These are phyloP conservation scores for Colletotrichum coccodes DNA, from an alignment of 2,329 filamentous ascomycete genomes.

Conservation along the genomic window DNA sequence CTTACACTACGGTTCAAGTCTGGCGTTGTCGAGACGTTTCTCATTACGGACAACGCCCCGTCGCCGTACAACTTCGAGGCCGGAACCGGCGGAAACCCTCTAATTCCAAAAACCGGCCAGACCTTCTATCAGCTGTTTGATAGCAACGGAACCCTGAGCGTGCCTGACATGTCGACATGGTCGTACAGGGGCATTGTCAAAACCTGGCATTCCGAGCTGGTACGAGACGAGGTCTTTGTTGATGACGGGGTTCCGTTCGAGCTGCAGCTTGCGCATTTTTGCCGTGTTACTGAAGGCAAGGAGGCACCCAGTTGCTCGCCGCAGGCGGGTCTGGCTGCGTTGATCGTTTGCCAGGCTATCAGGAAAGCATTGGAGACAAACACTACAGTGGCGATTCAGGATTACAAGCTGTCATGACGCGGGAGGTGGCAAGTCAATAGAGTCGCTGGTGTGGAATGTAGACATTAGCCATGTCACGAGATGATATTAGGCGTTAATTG, in stretches of 20 bases:
- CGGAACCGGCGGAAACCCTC: constrained; percentile 68
- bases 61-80: constrained; percentile 65
- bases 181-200: constrained; percentile 52
- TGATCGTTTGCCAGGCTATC: constrained; percentile 63
- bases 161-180: constrained; percentile 63
- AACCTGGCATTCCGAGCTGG: constrained; percentile 53
- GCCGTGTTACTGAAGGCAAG: constrained; percentile 54
- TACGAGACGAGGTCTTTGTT: constrained; percentile 39
- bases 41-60: constrained; percentile 62
- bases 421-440: too few species aligned
- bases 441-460: too few species aligned
- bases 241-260: constrained; percentile 55
- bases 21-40: constrained; percentile 66
- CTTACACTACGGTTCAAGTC: constrained; percentile 62
- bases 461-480: too few species aligned
- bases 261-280: constrained; percentile 61
- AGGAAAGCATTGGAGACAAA: constrained; percentile 51
- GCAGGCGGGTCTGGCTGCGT: constrained; percentile 59
- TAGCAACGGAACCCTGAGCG: constrained; percentile 59
- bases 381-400: constrained; percentile 36
- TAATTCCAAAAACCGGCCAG: constrained; percentile 52
- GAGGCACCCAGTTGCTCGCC: constrained; percentile 58
- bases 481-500: too few species aligned
- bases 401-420: constrained; percentile 10
- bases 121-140: constrained; percentile 67